A percentile compares a stretch with the other conserved stretches of the same genome.
Evolutionary conservation across 2,329 filamentous ascomycete genomes (phyloP).

Genomic region (Ophiocordyceps robertsii): DNA sequence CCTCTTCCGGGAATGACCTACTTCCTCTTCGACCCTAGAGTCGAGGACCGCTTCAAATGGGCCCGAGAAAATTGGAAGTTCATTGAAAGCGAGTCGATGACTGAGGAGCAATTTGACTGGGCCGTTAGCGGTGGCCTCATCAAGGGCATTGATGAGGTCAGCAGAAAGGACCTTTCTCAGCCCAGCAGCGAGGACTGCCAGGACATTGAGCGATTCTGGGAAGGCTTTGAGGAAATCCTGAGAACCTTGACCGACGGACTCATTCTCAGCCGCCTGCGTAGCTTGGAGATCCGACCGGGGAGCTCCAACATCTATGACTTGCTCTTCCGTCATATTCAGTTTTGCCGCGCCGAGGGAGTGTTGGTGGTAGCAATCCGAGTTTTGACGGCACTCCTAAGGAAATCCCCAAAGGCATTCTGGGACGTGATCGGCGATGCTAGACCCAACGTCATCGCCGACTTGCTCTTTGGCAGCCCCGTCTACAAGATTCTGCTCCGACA

Average conservation of each 20-base stretch:
- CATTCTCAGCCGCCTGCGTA: constrained; percentile 65
- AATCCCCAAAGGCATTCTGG: constrained; percentile 74
- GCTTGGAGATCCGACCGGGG: constrained; percentile 53
- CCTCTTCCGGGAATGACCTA: constrained; percentile 72
- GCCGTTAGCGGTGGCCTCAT: constrained; percentile 64
- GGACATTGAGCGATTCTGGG: constrained; percentile 63
- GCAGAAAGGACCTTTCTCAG: constrained; percentile 26
- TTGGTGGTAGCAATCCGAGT: constrained; percentile 58
- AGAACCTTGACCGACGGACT: constrained; percentile 57
- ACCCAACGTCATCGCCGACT: constrained; percentile 68
- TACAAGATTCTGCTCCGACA: constrained; percentile 49
- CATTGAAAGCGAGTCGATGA: constrained; percentile 46
- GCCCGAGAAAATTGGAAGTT: constrained; percentile 25
- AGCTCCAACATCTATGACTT: constrained; percentile 52
- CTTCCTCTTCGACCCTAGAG: constrained; percentile 57
- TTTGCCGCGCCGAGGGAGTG: constrained; percentile 37
- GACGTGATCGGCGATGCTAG: constrained; percentile 72
- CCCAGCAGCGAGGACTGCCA: constrained; percentile 20
- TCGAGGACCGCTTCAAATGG: constrained; percentile 39
- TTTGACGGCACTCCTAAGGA: constrained; percentile 58
- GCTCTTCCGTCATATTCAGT: constrained; percentile 40
- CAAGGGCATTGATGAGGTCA: constrained; percentile 49
- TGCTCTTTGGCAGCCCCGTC: constrained; percentile 61
- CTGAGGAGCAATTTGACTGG: constrained; percentile 72
- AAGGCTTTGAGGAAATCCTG: constrained; percentile 62